Percentiles rank a stretch among this genome's conserved stretches.
Conservation (phyloP, 306 rosid species). For the Quercus ilex region DNA sequence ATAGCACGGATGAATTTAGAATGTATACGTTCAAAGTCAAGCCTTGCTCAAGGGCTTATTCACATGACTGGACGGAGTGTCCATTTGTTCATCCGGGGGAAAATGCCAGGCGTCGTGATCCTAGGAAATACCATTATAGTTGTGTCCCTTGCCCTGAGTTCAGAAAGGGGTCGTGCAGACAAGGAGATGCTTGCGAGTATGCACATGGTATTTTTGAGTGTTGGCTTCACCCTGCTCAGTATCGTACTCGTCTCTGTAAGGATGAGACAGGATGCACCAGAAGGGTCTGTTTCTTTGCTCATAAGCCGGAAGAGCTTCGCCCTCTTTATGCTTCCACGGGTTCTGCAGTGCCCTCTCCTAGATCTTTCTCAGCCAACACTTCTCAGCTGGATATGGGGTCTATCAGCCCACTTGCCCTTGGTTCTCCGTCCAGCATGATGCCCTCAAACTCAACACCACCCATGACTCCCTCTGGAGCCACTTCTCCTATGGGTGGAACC, state of each 20-base stretch:
- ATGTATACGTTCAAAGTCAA: conserved; percentile 82
- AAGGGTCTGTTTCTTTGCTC: conserved; percentile 91
- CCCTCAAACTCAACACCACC: conserved; percentile 54
- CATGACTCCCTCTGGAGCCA: conserved; percentile 52
- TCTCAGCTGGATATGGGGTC: conserved; percentile 52
- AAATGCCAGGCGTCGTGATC: conserved; percentile 91
- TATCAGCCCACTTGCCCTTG: conserved; percentile 41
- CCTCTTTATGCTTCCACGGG: conserved; percentile 85
- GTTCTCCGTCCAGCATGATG: conserved; percentile 47
- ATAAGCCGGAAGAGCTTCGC: conserved; percentile 76
- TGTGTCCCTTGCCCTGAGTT: conserved; percentile 92
- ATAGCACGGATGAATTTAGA: conserved; percentile 84
- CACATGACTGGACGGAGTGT: conserved; percentile 97
- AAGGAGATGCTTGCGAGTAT: conserved; percentile 79
- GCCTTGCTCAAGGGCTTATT: conserved; percentile 93
- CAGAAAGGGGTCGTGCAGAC: conserved; percentile 70
- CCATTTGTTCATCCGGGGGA: conserved; percentile 94
- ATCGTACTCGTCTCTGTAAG: conserved; percentile 85
- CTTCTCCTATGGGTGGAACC: conserved; percentile 49
- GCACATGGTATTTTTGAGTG: conserved; percentile 91
- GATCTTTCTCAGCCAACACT: conserved; percentile 36
- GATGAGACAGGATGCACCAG: conserved; percentile 70
- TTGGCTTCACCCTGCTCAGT: conserved; percentile 97
- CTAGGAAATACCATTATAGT: conserved; percentile 65
- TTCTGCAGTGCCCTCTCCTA: conserved; percentile 82